Base-by-base conservation (phyloP, 345 rosid species). In the Citrus australasica region DNA sequence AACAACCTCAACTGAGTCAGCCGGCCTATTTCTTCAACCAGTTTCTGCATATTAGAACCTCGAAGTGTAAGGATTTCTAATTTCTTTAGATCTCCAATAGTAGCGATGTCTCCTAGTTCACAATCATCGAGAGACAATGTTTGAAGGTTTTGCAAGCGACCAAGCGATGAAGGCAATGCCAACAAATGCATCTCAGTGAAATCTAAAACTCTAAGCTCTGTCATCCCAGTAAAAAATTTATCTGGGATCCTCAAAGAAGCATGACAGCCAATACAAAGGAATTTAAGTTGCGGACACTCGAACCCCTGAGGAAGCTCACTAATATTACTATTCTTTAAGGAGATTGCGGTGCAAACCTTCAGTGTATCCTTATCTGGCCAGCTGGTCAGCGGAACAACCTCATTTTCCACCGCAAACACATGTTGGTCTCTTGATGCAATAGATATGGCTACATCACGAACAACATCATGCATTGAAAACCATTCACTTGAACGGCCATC, bases 21-120 rank as follows among this genome's bases (percentile, higher is more conserved):
- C 42, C 7, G 21, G 27, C 79, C 66, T 24, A 86, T 6, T 37
- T 84, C 81, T 27, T 0, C 30, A 21, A 83, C 80, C 72, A 86
- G 2, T 0, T 30, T 9, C 4, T 51, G 3, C 0, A 81, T 75
- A 37, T 46, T 13, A 64, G 83, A 82, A 10, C 28, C 0, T 4
- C 0, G 0, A 27, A 83, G 42, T 66, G 30, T 78, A 24, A 78
- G 62, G 14, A 16, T n/a, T 25, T 25, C 16, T 9, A 78, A 22
- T 7, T 24, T n/a, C 10, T 13, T 32, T 2, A 78, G 33, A 2
- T 51, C 14, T 71, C 35, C 61, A 1, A 33, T 19, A 21, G 25
- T 6, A 10, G 60, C 1, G 1, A 55, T 32, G 55, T 51, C 55
- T 16, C 55, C 6, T 16, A 51, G 21, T 16, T 13, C 1, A 0